phyloP scores from a whole-genome alignment of 2,329 filamentous ascomycete genomes.

The Penicillium sp. region DNA sequence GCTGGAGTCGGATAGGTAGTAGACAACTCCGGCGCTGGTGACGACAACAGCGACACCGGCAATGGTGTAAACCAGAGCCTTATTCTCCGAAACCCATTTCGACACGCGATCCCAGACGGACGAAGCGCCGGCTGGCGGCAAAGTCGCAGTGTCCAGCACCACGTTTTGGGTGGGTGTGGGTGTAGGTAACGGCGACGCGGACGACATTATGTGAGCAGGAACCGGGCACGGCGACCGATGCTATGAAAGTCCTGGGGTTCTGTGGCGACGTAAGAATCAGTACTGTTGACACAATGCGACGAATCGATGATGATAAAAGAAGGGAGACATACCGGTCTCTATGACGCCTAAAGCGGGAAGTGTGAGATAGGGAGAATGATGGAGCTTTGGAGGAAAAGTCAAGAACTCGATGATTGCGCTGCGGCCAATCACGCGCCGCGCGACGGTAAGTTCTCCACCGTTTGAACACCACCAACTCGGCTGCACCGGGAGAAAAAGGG shows the following conservation, averaged over 20 bases:
- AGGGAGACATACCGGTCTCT: conserved; percentile 24
- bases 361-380: conserved; percentile 31
- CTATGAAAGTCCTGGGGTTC: conserved; percentile 20
- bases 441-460: conserved; percentile 24
- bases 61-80: conserved; percentile 92
- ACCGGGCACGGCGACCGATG: conserved; percentile 21
- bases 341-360: conserved; percentile 22
- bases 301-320: not conserved
- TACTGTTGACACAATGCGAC: conserved; percentile 6
- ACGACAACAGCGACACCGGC: conserved; percentile 91
- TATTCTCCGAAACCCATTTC: conserved; percentile 92
- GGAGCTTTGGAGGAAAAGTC: conserved; percentile 37
- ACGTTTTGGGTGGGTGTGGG: conserved; percentile 38
- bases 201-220: conserved; percentile 43
- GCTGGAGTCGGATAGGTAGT: conserved; percentile 70
- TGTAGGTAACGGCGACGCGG: conserved; percentile 37
- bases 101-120: conserved; percentile 88
- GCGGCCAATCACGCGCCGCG: conserved; percentile 33
- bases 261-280: conserved; percentile 2
- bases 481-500: conserved; percentile 8
- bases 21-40: conserved; percentile 86
- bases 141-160: conserved; percentile 41
- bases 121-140: conserved; percentile 55
- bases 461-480: conserved; percentile 8
- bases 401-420: conserved; percentile 27